A percentile compares a stretch with the other conserved stretches of the same genome.
These are phyloP conservation scores for Xylaria sp. DNA, from an alignment of 2,329 filamentous ascomycete species.

Conservation along the genomic window DNA sequence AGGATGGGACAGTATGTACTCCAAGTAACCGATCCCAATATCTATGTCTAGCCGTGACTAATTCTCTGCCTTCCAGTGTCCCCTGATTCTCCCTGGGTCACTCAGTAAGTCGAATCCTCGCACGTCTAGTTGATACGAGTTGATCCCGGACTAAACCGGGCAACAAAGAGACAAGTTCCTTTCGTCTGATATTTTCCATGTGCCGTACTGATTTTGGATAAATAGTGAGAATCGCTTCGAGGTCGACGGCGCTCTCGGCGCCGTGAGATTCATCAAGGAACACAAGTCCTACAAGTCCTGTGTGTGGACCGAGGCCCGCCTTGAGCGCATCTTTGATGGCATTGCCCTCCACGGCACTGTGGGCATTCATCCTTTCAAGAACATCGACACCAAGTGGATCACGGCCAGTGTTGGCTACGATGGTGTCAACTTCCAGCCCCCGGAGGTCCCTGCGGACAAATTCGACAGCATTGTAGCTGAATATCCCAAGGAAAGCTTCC, in stretches of 20 bases:
- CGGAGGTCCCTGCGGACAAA: slow-evolving; percentile 18
- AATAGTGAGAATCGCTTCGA: slow-evolving; percentile 34
- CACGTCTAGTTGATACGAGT: background rate
- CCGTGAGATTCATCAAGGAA: slow-evolving; percentile 28
- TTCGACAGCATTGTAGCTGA: slow-evolving; percentile 23
- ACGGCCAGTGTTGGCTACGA: slow-evolving; percentile 30
- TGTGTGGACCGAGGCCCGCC: slow-evolving; percentile 25
- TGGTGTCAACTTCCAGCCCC: slow-evolving; percentile 21
- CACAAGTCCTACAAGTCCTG: slow-evolving; percentile 28
- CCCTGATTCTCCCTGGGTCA: slow-evolving; percentile 27
- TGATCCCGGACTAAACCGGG: background rate
- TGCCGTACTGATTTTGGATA: slow-evolving; percentile 1
- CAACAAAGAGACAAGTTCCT: background rate
- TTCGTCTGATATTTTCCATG: background rate
- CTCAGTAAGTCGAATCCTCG: slow-evolving; percentile 19
- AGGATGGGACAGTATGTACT: slow-evolving; percentile 33
- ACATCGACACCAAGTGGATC: slow-evolving; percentile 31
- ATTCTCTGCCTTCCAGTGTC: slow-evolving; percentile 18
- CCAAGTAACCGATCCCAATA: background rate
- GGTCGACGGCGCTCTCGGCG: slow-evolving; percentile 35
- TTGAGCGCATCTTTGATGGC: slow-evolving; percentile 32
- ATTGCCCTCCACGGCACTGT: slow-evolving; percentile 33
- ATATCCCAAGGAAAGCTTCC: slow-evolving; percentile 31
- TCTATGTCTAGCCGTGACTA: background rate
- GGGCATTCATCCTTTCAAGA: slow-evolving; percentile 32